Conservation (phyloP, 805 yeast species). For the Ogataea philodendri region DNA sequence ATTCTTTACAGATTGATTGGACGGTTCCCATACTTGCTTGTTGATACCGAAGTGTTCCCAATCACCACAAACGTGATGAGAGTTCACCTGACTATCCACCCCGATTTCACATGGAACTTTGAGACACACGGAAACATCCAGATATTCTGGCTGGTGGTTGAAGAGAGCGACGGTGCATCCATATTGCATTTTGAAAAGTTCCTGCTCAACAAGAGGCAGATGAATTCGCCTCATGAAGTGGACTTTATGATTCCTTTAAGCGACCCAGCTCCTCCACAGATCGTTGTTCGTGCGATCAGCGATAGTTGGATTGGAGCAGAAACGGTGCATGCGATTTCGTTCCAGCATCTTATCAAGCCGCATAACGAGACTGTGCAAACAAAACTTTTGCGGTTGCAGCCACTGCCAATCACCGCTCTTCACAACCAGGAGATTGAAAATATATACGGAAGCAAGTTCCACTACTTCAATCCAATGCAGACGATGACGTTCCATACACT, state of each 20-base stretch:
- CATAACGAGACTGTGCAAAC: slow-evolving; percentile 85
- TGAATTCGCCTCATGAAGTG: slow-evolving; percentile 59
- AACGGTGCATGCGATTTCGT: slow-evolving; percentile 70
- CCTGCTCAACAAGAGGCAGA: slow-evolving; percentile 58
- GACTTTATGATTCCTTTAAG: slow-evolving; percentile 91
- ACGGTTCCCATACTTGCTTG: slow-evolving; percentile 69
- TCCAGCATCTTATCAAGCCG: slow-evolving; percentile 87
- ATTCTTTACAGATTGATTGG: slow-evolving; percentile 58
- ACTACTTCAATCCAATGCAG: slow-evolving; percentile 96
- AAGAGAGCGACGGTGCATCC: slow-evolving; percentile 70
- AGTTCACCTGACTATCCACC: slow-evolving; percentile 63
- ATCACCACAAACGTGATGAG: slow-evolving; percentile 84
- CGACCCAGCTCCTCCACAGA: slow-evolving; percentile 88
- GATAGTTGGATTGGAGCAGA: slow-evolving; percentile 92
- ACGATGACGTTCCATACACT: slow-evolving; percentile 92
- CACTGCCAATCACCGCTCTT: slow-evolving; percentile 80
- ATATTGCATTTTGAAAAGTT: slow-evolving; percentile 82
- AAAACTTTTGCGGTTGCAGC: slow-evolving; percentile 73
- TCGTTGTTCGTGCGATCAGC: slow-evolving; percentile 73
- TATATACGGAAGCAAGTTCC: slow-evolving; percentile 66
- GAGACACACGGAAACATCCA: slow-evolving; percentile 79
- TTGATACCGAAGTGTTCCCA: slow-evolving; percentile 84
- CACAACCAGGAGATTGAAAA: slow-evolving; percentile 64
- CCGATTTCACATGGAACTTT: slow-evolving; percentile 86
- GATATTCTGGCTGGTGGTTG: slow-evolving; percentile 90